A percentile compares a stretch with the other conserved stretches of the same genome.
phyloP scores from a whole-genome alignment of 176 grass and related monocot species.

The Ensete glaucum region DNA sequence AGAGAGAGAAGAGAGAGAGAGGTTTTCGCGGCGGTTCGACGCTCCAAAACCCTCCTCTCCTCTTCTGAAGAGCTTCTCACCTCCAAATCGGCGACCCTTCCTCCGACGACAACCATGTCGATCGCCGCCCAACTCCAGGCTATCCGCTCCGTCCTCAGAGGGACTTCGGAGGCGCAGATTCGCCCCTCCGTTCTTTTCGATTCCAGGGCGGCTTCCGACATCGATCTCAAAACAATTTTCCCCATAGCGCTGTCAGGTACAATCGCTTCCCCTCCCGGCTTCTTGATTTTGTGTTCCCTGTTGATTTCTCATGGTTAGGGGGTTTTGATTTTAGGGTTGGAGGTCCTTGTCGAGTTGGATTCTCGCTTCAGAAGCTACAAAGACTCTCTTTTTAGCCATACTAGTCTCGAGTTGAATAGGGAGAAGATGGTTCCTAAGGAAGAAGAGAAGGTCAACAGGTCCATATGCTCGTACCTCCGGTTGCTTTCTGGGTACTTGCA shows the following conservation, averaged over 20 bases:
- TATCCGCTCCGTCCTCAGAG: slow-evolving; percentile 57
- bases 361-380: slow-evolving; percentile 49
- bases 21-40: background rate
- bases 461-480: slow-evolving; percentile 62
- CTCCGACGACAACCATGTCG: slow-evolving; percentile 17
- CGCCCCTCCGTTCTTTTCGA: slow-evolving; percentile 72
- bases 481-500: slow-evolving; percentile 71
- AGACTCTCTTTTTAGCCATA: slow-evolving; percentile 64
- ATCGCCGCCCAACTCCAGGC: slow-evolving; percentile 69
- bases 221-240: slow-evolving; percentile 63
- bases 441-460: slow-evolving; percentile 74
- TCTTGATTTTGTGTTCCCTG: background rate
- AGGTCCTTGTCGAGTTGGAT: slow-evolving; percentile 45
- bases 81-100: no score
- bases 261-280: background rate
- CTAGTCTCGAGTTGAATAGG: slow-evolving; percentile 66
- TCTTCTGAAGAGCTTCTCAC: no score
- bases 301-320: background rate
- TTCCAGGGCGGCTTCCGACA: slow-evolving; percentile 59
- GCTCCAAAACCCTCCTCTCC: no score
- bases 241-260: slow-evolving; percentile 68
- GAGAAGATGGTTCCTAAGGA: slow-evolving; percentile 60
- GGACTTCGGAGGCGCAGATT: slow-evolving; percentile 30
- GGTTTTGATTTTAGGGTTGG: slow-evolving; percentile 47
- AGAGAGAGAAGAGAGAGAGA: no score